Conservation (phyloP, 1,284 basidiomycete genomes). For the Trichosporon asahii region DNA sequence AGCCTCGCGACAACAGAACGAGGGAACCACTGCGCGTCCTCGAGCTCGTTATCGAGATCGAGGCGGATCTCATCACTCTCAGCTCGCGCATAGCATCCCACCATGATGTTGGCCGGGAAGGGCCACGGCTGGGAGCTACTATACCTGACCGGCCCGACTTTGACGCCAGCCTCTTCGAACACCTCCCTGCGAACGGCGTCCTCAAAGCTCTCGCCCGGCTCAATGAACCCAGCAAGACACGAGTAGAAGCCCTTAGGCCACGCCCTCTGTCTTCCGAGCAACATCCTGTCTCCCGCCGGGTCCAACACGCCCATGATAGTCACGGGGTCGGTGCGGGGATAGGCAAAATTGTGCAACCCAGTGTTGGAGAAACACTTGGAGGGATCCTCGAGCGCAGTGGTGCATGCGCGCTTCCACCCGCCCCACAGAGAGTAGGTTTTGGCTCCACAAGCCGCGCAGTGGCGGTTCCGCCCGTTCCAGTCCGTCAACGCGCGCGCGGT, state of each 20-base stretch:
- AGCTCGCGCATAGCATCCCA: conserved; percentile 72
- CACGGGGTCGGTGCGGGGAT: conserved; percentile 75
- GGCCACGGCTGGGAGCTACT: conserved; percentile 58
- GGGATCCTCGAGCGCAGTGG: conserved; percentile 55
- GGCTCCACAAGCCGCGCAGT: conserved; percentile 83
- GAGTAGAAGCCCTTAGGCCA: conserved; percentile 64
- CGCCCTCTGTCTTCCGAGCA: conserved; percentile 71
- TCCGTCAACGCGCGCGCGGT: conserved; percentile 74
- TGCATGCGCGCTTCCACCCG: conserved; percentile 89
- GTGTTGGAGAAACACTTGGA: conserved; percentile 56
- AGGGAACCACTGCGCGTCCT: conserved; percentile 85
- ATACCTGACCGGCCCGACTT: conserved; percentile 77
- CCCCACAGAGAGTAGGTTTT: conserved; percentile 84
- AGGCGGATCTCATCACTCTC: conserved; percentile 68
- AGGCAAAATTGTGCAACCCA: conserved; percentile 82
- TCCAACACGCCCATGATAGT: conserved; percentile 88
- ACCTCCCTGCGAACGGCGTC: conserved; percentile 90
- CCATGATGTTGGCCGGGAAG: conserved; percentile 84
- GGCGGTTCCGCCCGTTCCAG: conserved; percentile 88
- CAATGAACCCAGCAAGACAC: conserved; percentile 83
- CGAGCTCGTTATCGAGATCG: conserved; percentile 95
- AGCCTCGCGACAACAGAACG: conserved; percentile 64
- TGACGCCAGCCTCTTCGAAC: conserved; percentile 90
- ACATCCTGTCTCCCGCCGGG: conserved; percentile 70
- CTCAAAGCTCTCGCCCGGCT: conserved; percentile 92